Conservation (phyloP, 2,329 filamentous ascomycete genomes). For the Gremmenia infestans region DNA sequence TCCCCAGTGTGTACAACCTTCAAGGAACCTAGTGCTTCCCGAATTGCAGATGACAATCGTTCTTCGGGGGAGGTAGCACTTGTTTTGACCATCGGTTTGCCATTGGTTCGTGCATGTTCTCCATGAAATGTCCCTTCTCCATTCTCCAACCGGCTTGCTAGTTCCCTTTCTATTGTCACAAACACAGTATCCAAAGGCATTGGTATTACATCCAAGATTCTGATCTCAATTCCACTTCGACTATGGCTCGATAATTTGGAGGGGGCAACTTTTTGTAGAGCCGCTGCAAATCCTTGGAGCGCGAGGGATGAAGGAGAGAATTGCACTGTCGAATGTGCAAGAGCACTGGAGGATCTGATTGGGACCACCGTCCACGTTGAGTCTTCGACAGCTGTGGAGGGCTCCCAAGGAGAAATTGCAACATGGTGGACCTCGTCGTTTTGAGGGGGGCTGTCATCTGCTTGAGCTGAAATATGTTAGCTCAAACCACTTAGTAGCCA, state of each 20-base stretch:
- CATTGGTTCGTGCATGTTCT: slow-evolving; percentile 47
- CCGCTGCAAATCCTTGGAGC: slow-evolving; percentile 73
- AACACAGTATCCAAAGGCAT: slow-evolving; percentile 80
- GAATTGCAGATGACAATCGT: slow-evolving; percentile 60
- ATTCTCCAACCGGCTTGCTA: slow-evolving; percentile 74
- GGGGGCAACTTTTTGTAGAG: slow-evolving; percentile 67
- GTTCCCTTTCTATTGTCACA: slow-evolving; percentile 76
- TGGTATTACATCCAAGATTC: slow-evolving; percentile 75
- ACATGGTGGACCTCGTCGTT: slow-evolving; percentile 52
- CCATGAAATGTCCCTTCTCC: slow-evolving; percentile 78
- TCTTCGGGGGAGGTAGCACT: slow-evolving; percentile 43
- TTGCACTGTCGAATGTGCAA: slow-evolving; percentile 73
- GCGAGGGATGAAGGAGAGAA: slow-evolving; percentile 68
- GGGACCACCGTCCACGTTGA: slow-evolving; percentile 83
- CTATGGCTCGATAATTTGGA: slow-evolving; percentile 69
- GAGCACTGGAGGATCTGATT: slow-evolving; percentile 55
- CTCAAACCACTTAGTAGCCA: slow-evolving; percentile 1
- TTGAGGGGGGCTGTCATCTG: slow-evolving; percentile 20
- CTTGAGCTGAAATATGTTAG: slow-evolving; percentile 16
- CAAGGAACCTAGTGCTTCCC: slow-evolving; percentile 67
- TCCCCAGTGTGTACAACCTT: slow-evolving; percentile 82
- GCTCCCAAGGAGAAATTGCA: slow-evolving; percentile 70
- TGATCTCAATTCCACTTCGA: slow-evolving; percentile 76
- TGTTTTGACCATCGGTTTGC: slow-evolving; percentile 32
- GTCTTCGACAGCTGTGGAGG: slow-evolving; percentile 51